Conservation (phyloP, 176 grass and related monocot genomes). For the Triticum dicoccoides region DNA sequence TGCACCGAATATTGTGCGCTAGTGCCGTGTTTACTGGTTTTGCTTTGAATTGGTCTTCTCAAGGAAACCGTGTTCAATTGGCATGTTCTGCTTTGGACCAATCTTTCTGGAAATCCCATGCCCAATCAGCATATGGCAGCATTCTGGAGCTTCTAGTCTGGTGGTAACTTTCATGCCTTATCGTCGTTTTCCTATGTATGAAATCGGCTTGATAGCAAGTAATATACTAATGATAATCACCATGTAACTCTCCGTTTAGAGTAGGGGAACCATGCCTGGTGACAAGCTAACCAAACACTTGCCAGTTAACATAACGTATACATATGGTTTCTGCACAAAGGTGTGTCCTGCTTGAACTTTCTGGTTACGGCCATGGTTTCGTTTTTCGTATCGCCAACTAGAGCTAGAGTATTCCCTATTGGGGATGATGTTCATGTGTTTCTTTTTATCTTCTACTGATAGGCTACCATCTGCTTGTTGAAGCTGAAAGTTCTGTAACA, state of each 20-base stretch:
- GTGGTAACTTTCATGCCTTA: not conserved
- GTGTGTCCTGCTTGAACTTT: not conserved
- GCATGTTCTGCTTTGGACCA: constrained; percentile 7
- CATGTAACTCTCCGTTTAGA: not conserved
- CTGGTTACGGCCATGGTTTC: not conserved
- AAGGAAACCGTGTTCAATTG: not conserved
- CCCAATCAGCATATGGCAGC: not conserved
- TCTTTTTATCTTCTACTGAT: not conserved
- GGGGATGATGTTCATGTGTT: not conserved
- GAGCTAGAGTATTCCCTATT: not conserved
- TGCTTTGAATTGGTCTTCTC: constrained; percentile 5
- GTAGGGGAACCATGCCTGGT: not conserved
- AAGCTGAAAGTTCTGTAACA: too few species aligned
- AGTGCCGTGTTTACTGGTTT: not conserved
- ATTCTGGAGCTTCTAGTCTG: constrained; percentile 12
- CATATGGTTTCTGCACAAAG: not conserved
- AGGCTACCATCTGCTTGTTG: not conserved
- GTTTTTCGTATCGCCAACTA: not conserved
- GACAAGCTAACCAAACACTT: not conserved
- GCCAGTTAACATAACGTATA: not conserved
- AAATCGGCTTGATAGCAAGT: not conserved
- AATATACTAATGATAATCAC: not conserved
- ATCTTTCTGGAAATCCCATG: constrained; percentile 7
- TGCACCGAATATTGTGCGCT: not conserved
- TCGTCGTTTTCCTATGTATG: not conserved